A percentile compares a stretch with the other conserved stretches of the same genome.
phyloP scores from a whole-genome alignment of 2,329 filamentous ascomycete genomes.

The Trichoderma arundinaceum region DNA sequence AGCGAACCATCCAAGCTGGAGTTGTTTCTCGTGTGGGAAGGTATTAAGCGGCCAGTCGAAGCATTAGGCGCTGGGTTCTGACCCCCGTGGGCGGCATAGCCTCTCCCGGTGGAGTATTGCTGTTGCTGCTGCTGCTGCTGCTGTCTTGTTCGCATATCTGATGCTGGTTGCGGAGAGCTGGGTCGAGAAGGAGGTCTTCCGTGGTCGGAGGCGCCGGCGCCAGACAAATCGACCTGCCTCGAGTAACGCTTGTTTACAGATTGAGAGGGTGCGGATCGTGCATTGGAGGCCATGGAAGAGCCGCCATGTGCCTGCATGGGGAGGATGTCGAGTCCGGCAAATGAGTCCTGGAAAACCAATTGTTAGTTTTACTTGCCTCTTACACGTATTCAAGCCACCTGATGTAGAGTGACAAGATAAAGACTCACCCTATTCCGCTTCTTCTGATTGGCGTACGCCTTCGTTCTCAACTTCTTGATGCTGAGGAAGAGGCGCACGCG shows the following conservation, averaged over 20 bases:
- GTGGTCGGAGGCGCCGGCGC: slow-evolving; percentile 35
- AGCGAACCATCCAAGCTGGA: slow-evolving; percentile 85
- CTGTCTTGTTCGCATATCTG: slow-evolving; percentile 41
- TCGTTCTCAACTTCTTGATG: slow-evolving; percentile 82
- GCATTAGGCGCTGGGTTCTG: slow-evolving; percentile 69
- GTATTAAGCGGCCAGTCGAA: slow-evolving; percentile 66
- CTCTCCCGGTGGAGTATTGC: slow-evolving; percentile 59
- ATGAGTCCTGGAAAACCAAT: slow-evolving; percentile 68
- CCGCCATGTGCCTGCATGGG: slow-evolving; percentile 48
- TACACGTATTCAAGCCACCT: no score
- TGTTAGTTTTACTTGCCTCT: not conserved
- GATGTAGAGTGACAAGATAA: not conserved
- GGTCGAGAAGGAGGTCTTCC: slow-evolving; percentile 51
- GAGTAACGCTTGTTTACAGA: slow-evolving; percentile 66
- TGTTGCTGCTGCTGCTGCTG: slow-evolving; percentile 47
- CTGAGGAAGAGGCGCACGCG: slow-evolving; percentile 87
- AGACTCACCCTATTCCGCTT: slow-evolving; percentile 80
- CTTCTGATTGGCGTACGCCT: slow-evolving; percentile 75
- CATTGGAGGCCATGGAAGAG: slow-evolving; percentile 64
- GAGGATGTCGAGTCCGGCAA: slow-evolving; percentile 75
- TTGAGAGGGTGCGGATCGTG: slow-evolving; percentile 53
- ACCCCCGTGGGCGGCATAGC: slow-evolving; percentile 51
- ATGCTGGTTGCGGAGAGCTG: slow-evolving; percentile 40
- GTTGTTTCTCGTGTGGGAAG: slow-evolving; percentile 75
- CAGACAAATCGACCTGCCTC: slow-evolving; percentile 60